Percentiles rank a stretch among this genome's conserved stretches.
phyloP scores from a whole-genome alignment of 306 rosid species.

The Benincasa hispida region DNA sequence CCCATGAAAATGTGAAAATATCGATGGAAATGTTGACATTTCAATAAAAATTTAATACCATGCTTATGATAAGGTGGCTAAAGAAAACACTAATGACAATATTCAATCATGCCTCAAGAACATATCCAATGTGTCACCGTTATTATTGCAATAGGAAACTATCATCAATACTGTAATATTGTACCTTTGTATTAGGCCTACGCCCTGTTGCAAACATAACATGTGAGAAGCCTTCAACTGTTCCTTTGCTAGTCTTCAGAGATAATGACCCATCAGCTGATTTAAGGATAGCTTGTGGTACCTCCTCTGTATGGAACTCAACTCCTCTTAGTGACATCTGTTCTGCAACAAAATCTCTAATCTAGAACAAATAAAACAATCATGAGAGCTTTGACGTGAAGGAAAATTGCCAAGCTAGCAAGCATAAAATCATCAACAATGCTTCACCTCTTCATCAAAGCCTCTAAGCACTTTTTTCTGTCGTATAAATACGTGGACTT shows the following conservation, averaged over 20 bases:
- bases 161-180: not conserved
- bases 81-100: not conserved
- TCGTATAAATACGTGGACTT: conserved; percentile 78
- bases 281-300: conserved; percentile 67
- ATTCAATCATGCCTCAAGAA: not conserved
- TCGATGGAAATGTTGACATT: too few relatives aligned
- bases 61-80: not conserved
- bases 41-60: too few relatives aligned
- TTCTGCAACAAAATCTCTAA: conserved; percentile 74
- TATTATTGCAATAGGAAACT: not conserved
- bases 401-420: not conserved
- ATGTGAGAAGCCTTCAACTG: conserved; percentile 77
- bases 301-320: conserved; percentile 68
- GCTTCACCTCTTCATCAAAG: conserved; percentile 87
- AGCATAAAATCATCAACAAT: not conserved
- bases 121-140: not conserved
- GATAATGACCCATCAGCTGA: conserved; percentile 73
- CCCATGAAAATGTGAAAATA: too few relatives aligned
- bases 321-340: conserved; percentile 87
- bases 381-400: not conserved
- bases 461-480: conserved; percentile 87
- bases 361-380: conserved; percentile 30
- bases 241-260: conserved; percentile 81
- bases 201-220: conserved; percentile 98
- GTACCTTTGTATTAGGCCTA: conserved; percentile 76